Percentiles rank a stretch among this genome's conserved stretches.
phyloP scores from a whole-genome alignment of 2,329 filamentous ascomycete genomes.

The Escovopsis sp. region DNA sequence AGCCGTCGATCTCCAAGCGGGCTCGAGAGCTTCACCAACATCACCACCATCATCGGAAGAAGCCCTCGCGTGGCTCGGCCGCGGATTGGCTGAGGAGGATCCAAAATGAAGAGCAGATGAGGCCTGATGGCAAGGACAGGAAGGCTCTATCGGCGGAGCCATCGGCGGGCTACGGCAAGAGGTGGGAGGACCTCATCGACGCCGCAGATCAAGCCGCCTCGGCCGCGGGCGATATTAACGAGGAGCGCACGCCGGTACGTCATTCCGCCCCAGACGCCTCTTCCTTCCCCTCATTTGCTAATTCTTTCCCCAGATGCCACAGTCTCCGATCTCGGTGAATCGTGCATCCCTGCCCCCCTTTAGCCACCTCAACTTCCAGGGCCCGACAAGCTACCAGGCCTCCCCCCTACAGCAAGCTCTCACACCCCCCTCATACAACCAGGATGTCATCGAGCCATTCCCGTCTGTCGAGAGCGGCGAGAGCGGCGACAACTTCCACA shows the following conservation, averaged over 20 bases:
- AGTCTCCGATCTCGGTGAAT: conserved; percentile 50
- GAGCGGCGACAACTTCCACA: conserved; percentile 59
- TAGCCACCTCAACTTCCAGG: conserved; percentile 45
- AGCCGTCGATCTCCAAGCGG: conserved; percentile 74
- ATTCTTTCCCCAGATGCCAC: conserved; percentile 35
- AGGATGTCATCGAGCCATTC: conserved; percentile 62
- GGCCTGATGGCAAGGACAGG: conserved; percentile 51
- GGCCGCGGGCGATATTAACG: conserved; percentile 79
- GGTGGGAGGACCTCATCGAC: conserved; percentile 94
- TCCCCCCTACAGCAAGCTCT: conserved; percentile 83
- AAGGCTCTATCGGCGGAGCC: conserved; percentile 84
- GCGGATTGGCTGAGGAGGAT: conserved; percentile 48
- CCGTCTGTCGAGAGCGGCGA: conserved; percentile 74
- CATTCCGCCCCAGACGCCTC: too few species aligned
- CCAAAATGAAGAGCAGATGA: conserved; percentile 49
- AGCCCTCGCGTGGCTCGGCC: conserved; percentile 55
- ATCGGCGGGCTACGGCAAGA: conserved; percentile 65
- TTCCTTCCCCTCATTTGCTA: not conserved
- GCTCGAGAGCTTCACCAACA: too few species aligned
- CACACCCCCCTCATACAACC: conserved; percentile 62
- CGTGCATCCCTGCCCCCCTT: conserved; percentile 48
- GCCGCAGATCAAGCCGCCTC: conserved; percentile 62
- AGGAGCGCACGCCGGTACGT: conserved; percentile 78
- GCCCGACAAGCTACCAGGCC: conserved; percentile 56
- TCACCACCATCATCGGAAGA: conserved; percentile 56